Conservation (phyloP, 2,329 filamentous ascomycete genomes). For the Dactylellina cionopaga region DNA sequence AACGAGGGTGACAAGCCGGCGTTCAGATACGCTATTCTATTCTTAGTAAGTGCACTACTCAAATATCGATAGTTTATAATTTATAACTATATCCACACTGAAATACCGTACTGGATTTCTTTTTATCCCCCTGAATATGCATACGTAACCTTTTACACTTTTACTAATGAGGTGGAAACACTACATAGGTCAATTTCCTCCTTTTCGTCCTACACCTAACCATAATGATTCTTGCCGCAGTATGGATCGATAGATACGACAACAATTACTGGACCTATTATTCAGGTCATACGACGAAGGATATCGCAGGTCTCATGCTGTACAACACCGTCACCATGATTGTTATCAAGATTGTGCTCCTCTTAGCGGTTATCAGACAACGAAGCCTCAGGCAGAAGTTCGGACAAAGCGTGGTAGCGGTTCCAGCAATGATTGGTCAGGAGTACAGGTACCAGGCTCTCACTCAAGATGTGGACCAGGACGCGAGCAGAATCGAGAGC, state of each 20-base stretch:
- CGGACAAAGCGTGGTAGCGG: background rate
- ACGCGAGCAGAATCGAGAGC: background rate
- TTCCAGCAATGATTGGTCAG: conserved; percentile 1
- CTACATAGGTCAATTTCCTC: conserved; percentile 1
- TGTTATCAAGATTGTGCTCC: conserved; percentile 18
- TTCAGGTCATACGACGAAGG: background rate
- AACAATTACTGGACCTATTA: background rate
- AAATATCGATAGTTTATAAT: too few relatives aligned
- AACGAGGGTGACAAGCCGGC: conserved; percentile 19
- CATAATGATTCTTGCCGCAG: conserved; percentile 7
- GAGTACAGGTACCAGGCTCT: conserved; percentile 24
- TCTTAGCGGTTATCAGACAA: conserved; percentile 1
- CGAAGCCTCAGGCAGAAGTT: background rate
- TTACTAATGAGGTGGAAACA: too few relatives aligned
- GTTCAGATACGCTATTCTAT: conserved; percentile 9
- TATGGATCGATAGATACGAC: background rate
- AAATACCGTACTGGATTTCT: too few relatives aligned
- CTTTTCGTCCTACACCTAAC: conserved; percentile 38
- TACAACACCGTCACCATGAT: conserved; percentile 35
- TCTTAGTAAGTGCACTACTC: conserved; percentile 29
- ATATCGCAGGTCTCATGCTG: conserved; percentile 19
- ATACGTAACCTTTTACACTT: background rate
- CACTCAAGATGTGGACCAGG: conserved; percentile 6
- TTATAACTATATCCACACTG: too few relatives aligned
- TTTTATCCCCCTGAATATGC: background rate